Percentiles rank a stretch among this genome's conserved stretches.
Evolutionary conservation across 495 filamentous ascomycete genomes (phyloP).

Genomic region (Neurospora hispaniola): DNA sequence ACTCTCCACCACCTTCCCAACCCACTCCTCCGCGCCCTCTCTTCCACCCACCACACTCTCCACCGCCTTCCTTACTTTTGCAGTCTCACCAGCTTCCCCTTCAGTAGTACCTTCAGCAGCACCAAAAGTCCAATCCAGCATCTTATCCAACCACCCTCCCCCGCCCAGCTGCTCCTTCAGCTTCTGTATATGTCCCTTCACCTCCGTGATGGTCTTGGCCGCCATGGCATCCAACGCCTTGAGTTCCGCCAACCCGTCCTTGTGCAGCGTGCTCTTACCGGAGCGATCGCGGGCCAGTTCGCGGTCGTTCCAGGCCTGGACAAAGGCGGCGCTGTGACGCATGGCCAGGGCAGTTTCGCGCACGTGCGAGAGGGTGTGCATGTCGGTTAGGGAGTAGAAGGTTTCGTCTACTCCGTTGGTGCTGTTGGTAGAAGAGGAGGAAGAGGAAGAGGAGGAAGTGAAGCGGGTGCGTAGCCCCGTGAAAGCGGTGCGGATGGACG

Average conservation of each 20-base stretch:
- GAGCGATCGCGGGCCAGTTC: slow-evolving; percentile 27
- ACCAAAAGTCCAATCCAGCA: slow-evolving; percentile 16
- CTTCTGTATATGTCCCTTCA: slow-evolving; percentile 21
- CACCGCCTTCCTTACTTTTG: slow-evolving; percentile 9
- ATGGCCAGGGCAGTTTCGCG: slow-evolving; percentile 28
- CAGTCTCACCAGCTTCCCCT: not conserved
- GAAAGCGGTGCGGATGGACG: slow-evolving; percentile 11
- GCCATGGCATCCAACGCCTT: slow-evolving; percentile 24
- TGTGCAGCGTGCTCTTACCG: slow-evolving; percentile 23
- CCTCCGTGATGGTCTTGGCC: slow-evolving; percentile 16
- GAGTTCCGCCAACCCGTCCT: slow-evolving; percentile 27
- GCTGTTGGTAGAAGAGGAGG: not conserved
- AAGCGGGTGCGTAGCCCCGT: slow-evolving; percentile 16
- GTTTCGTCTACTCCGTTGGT: not conserved
- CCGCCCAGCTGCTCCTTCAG: slow-evolving; percentile 23
- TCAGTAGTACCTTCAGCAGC: not conserved
- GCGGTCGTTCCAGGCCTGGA: slow-evolving; percentile 23
- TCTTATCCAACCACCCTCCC: slow-evolving; percentile 30
- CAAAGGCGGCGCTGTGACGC: slow-evolving; percentile 24
- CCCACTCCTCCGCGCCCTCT: slow-evolving; percentile 29
- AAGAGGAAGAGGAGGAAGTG: not conserved
- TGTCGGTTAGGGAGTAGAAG: slow-evolving; percentile 8
- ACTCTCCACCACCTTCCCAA: slow-evolving; percentile 29
- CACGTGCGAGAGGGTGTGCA: slow-evolving; percentile 22
- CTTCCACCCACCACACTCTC: slow-evolving; percentile 17